phyloP scores from a whole-genome alignment of 2,329 filamentous ascomycete genomes.

The Calonectria hawksworthii region DNA sequence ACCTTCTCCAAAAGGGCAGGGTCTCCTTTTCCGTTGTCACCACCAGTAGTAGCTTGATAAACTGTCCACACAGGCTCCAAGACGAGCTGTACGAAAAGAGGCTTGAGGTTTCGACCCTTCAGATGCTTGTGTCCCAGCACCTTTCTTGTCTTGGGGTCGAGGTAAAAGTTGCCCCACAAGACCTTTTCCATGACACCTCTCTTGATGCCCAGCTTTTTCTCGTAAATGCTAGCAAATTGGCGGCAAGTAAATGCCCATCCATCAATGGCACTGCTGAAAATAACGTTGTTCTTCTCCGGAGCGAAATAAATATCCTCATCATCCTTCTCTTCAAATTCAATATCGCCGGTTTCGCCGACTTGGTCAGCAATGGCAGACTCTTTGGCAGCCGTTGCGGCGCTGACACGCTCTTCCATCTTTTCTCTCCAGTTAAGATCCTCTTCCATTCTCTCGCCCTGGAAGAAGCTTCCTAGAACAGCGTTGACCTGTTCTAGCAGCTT shows the following conservation, averaged over 20 bases:
- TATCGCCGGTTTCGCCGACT: slow-evolving; percentile 68
- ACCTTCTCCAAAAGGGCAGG: slow-evolving; percentile 90
- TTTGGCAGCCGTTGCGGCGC: slow-evolving; percentile 76
- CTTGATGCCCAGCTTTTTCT: slow-evolving; percentile 97
- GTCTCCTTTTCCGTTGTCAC: slow-evolving; percentile 87
- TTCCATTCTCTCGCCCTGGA: slow-evolving; percentile 98
- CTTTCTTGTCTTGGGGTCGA: slow-evolving; percentile 97
- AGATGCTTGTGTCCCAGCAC: slow-evolving; percentile 92
- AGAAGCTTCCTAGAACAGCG: slow-evolving; percentile 96
- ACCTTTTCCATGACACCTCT: slow-evolving; percentile 90
- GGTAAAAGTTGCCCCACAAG: slow-evolving; percentile 95
- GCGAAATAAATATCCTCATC: slow-evolving; percentile 99
- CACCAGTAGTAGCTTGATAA: slow-evolving; percentile 90
- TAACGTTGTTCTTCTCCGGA: slow-evolving; percentile 98
- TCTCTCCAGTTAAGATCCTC: slow-evolving; percentile 97
- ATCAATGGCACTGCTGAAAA: slow-evolving; percentile 97
- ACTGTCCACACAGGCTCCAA: slow-evolving; percentile 97
- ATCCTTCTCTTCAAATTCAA: slow-evolving; percentile 88
- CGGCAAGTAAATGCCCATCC: slow-evolving; percentile 99
- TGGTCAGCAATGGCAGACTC: slow-evolving; percentile 63
- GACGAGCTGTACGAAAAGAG: slow-evolving; percentile 97
- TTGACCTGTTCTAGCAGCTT: slow-evolving; percentile 97
- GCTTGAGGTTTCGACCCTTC: slow-evolving; percentile 91
- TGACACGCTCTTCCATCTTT: slow-evolving; percentile 87
- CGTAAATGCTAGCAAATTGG: slow-evolving; percentile 93